Base-by-base conservation (phyloP, 768 basidiomycete genomes). In the Mycena haematopus region DNA sequence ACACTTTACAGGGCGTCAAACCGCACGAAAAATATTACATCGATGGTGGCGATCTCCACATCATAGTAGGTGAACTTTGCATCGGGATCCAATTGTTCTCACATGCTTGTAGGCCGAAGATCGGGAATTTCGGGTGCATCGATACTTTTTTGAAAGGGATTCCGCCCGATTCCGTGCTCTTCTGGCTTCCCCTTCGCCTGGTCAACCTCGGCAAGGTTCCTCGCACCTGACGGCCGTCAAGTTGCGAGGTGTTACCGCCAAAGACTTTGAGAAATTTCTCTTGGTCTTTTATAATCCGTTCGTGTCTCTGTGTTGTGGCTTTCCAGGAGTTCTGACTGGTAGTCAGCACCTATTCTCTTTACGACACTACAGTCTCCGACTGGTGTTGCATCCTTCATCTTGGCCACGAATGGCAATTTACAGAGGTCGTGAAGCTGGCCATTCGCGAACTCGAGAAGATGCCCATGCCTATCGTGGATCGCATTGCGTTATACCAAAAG, bases 261-360 rank as follows among this genome's bases (percentile, higher is more conserved):
- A 76, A 6, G 85, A 87, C 22, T 86, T 88, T 56, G 77, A 80
- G 17, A 80, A 80, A 0, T 83, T 89, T 49, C 71, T 87, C 0
- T 88, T 83, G 84, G 80, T 88, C 0, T 86, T 89, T 52, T 89
- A 89, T 54, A 86, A 87, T 55, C 76, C 80, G 88, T 88, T 62
- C 57, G 84, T 76, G 14, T n/a, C n/a, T 21, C 22, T 38, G 29
- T 31, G 29, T 31, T 2, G 2, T 56, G n/a, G 19, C 15, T 15
- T 33, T 40, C 15, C 22, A 9, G 13, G 22, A 44, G 8, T 51
- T 17, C 38, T 62, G 19, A 51, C 36, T 7, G 21, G 38, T 14
- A 57, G 0, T 65, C 52, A 91, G 88, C 0, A 77, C 73, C 47
- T 88, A 87, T 67, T 84, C 85, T 0, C 72, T 84, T 1, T 88